Evolutionary conservation across 2,329 filamentous ascomycete genomes (phyloP), one percentile per base, ranked within the genome.

Genomic region (Pyricularia pennisetigena): DNA sequence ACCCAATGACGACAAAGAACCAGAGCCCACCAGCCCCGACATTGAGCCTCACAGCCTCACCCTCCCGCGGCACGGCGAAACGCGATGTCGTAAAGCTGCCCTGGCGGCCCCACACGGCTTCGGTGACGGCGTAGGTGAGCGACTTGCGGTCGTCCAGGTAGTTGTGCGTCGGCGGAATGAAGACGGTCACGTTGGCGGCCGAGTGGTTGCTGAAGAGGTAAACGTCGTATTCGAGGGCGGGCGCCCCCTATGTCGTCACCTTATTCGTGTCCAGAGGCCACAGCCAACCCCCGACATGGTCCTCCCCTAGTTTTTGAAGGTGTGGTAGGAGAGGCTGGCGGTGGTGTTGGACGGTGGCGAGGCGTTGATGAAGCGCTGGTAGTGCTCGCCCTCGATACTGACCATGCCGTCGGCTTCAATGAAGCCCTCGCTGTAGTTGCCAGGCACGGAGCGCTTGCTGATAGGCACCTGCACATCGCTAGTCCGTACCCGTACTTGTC

Each of bases 341-440:
- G 67, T 71, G n/a, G 70, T 68, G 69, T 67, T 71, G n/a, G 69
- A 49, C 0, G 77, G 74, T 26, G 74, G 69, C 4, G 72, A 64
- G 7, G 75, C 71, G 1, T 72, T 70, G 68, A 79, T 68, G 70
- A 82, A 75, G 72, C 79, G 74, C 74, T 85, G 77, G 75, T 82
- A 83, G 70, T 87, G 81, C 1, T 81, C 79, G 0, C 81, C 85
- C 69, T 86, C 82, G 64, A 88, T 86, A 14, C 85, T 77, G 26
- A 88, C 78, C 67, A 83, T 79, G n/a, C 79, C 78, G 72, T 90
- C 86, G 0, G 83, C 83, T 75, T 91, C 88, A 64, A 90, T 80
- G 70, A 88, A 90, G 3, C 88, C 88, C 32, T 77, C 69, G 8
- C 77, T 79, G 75, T 89, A 90, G 68, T 78, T 79, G 1, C 77